phyloP scores from a whole-genome alignment of 495 filamentous ascomycete genomes.

The Xylaria intraflava region DNA sequence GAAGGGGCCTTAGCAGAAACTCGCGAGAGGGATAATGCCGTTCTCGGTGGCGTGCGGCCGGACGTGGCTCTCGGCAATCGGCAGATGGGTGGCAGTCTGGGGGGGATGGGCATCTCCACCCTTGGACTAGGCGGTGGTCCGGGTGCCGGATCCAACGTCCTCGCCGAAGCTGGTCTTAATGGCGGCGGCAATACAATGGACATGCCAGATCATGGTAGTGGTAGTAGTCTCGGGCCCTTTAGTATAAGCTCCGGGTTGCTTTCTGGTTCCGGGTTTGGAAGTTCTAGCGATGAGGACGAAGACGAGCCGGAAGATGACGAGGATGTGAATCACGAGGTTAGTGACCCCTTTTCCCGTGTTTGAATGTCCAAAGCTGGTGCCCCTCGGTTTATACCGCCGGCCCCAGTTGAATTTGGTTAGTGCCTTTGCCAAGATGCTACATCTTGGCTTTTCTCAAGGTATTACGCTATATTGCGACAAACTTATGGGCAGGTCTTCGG shows the following conservation, averaged over 20 bases:
- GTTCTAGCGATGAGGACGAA: constrained; percentile 93
- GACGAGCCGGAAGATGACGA: constrained; percentile 86
- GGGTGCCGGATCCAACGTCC: constrained; percentile 55
- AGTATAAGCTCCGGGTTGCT: constrained; percentile 60
- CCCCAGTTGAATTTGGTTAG: not conserved
- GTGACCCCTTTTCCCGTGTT: constrained; percentile 15
- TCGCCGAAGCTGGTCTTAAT: constrained; percentile 67
- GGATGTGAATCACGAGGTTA: constrained; percentile 49
- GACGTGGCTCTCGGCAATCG: constrained; percentile 64
- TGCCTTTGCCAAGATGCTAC: not conserved
- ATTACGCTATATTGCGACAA: not conserved
- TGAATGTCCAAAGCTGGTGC: not conserved
- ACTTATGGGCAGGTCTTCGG: not conserved
- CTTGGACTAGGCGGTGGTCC: constrained; percentile 49
- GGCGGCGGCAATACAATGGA: constrained; percentile 57
- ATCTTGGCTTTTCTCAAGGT: not conserved
- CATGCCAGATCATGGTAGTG: constrained; percentile 57
- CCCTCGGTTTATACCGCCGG: not conserved
- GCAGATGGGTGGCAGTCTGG: constrained; percentile 37
- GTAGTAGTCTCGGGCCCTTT: constrained; percentile 60
- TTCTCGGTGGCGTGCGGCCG: constrained; percentile 91
- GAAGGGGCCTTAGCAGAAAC: constrained; percentile 92
- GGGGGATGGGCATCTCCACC: constrained; percentile 36
- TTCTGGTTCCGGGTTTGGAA: constrained; percentile 83
- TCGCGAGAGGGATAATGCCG: constrained; percentile 91